Percentiles rank a stretch among this genome's conserved stretches.
phyloP scores from a whole-genome alignment of 768 basidiomycete species.

The Tricholoma matsutake region DNA sequence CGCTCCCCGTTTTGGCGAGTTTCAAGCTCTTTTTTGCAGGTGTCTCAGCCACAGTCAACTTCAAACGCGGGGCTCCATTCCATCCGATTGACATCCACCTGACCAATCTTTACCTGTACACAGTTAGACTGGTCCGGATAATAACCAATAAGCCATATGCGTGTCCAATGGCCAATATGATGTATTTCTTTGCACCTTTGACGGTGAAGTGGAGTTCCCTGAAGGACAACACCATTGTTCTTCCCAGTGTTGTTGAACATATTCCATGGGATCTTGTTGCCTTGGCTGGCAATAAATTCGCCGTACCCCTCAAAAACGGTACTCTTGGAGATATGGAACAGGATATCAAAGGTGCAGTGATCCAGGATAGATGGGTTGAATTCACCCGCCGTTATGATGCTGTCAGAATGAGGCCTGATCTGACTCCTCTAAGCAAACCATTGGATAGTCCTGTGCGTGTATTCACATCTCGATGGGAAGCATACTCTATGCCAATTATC shows the following conservation, averaged over 20 bases:
- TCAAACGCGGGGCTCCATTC: constrained; percentile 49
- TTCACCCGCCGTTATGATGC: constrained; percentile 70
- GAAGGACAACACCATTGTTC: constrained; percentile 19
- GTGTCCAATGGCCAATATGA: constrained; percentile 51
- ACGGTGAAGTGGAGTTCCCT: constrained; percentile 33
- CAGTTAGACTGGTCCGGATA: constrained; percentile 57
- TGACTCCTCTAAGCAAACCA: constrained; percentile 72
- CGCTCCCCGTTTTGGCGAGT: constrained; percentile 53
- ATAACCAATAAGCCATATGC: constrained; percentile 66
- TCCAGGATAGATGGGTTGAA: constrained; percentile 77
- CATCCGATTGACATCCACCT: constrained; percentile 44
- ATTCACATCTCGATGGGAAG: neutral
- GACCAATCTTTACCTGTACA: constrained; percentile 54
- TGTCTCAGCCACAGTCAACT: constrained; percentile 37
- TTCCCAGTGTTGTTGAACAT: constrained; percentile 37
- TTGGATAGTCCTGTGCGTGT: constrained; percentile 58
- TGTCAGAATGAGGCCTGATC: constrained; percentile 53
- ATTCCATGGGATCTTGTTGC: constrained; percentile 66
- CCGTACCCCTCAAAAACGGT: constrained; percentile 42
- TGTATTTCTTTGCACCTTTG: constrained; percentile 70
- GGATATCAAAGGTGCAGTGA: constrained; percentile 58
- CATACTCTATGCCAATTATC: neutral
- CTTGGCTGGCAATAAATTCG: constrained; percentile 51
- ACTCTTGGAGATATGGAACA: constrained; percentile 35
- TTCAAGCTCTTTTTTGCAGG: constrained; percentile 64